Percentiles rank a stretch among this genome's conserved stretches.
These are phyloP conservation scores for Pinus albicaulis DNA, from an alignment of 75 land plant species.

Conservation along the genomic window DNA sequence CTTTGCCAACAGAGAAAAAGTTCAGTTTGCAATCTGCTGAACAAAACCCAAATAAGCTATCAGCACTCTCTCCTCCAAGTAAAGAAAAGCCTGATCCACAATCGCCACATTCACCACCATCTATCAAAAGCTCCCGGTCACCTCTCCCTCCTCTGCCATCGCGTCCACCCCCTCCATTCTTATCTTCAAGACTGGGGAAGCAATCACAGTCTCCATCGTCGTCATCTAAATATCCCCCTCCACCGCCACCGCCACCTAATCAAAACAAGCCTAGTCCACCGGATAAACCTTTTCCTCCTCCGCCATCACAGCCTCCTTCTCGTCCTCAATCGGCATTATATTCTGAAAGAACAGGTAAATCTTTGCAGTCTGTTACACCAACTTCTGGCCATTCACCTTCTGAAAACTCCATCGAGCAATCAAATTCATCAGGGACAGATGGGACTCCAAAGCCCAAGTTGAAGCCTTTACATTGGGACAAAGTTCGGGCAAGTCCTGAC, in stretches of 20 bases:
- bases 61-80: background rate
- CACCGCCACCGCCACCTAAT: conserved; percentile 4
- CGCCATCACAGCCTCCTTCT: background rate
- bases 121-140: background rate
- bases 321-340: conserved; percentile 1
- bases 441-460: conserved; percentile 41
- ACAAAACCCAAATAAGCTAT: background rate
- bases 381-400: background rate
- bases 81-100: background rate
- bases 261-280: conserved; percentile 10
- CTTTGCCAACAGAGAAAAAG: background rate
- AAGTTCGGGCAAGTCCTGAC: conserved; percentile 82
- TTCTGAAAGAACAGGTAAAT: conserved; percentile 9
- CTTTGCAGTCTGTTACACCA: background rate
- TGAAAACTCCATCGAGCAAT: background rate
- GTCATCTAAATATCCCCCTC: conserved; percentile 1
- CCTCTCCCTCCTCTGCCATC: conserved; percentile 8
- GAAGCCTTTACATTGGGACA: conserved; percentile 98
- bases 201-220: background rate
- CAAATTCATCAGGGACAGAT: background rate
- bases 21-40: background rate
- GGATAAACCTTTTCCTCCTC: background rate
- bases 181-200: conserved; percentile 1
- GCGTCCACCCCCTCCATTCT: conserved; percentile 10
- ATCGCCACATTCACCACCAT: background rate